Evolutionary conservation across 2,329 filamentous ascomycete species (phyloP).

Genomic region (Talaromyces sp.): DNA sequence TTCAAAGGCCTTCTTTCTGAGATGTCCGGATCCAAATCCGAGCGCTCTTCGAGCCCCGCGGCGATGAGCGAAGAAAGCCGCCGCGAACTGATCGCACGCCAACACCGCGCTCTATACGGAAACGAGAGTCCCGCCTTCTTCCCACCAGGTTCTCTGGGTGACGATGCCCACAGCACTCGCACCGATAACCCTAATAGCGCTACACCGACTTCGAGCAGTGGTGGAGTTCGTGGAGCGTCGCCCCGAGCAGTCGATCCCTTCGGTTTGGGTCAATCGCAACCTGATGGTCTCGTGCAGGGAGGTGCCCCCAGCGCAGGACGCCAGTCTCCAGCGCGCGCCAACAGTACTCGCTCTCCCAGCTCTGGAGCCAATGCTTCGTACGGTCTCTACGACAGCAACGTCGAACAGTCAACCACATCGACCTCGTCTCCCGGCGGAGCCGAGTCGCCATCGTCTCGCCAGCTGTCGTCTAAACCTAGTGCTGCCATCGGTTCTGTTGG

Average conservation of each 20-base stretch:
- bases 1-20: conserved; percentile 61
- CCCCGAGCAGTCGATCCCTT: conserved; percentile 75
- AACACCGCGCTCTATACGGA: conserved; percentile 90
- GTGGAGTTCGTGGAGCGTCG: conserved; percentile 66
- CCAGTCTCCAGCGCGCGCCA: conserved; percentile 63
- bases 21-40: conserved; percentile 71
- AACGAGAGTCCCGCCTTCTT: conserved; percentile 64
- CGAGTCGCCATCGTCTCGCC: conserved; percentile 67
- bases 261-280: conserved; percentile 47
- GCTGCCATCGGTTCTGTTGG: conserved; percentile 64
- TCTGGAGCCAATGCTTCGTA: conserved; percentile 43
- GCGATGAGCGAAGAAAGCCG: conserved; percentile 93
- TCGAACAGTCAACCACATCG: conserved; percentile 69
- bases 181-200: conserved; percentile 63
- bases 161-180: conserved; percentile 57
- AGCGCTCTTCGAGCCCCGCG: conserved; percentile 78
- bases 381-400: conserved; percentile 54
- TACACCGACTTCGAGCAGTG: conserved; percentile 55
- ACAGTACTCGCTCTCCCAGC: conserved; percentile 76
- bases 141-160: conserved; percentile 61
- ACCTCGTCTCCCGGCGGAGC: conserved; percentile 75
- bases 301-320: conserved; percentile 36
- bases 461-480: conserved; percentile 52
- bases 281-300: conserved; percentile 49
- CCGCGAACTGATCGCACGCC: conserved; percentile 90